Base-by-base conservation (phyloP, 495 filamentous ascomycete genomes). In the Bacidia gigantensis region DNA sequence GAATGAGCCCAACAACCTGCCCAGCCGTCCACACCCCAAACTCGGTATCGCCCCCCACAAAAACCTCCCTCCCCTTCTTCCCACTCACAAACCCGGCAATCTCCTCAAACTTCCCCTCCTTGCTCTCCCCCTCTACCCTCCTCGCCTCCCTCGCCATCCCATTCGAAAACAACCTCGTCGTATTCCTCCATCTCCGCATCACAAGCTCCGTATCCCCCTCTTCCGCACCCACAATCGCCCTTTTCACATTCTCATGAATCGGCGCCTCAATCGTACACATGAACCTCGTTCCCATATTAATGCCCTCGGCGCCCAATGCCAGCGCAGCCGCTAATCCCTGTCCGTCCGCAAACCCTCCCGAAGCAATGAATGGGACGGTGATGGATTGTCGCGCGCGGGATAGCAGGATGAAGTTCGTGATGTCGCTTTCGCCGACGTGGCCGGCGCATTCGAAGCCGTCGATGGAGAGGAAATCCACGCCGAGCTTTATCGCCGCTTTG, bases 391-490 rank as follows among this genome's bases (percentile, higher is more conserved):
- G 74, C 32, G 92, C 92, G 41, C 87, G 76, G 65, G 78, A 81
- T 41, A 97, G 74, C 7, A 98, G 78, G 56, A 98, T 94, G 68
- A 97, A 92, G 68, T 98, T 98, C 56, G 92, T 95, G 67, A 98
- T 95, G 62, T 98, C 92, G 42, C 77, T 77, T 73, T 98, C 92
- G 57, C 92, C 92, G 47, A 98, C 89, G 65, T 90, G 93, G 50
- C 92, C 92, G 21, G 88, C 92, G 67, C 92, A 98, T 67, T 98
- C 92, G 59, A 98, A 97, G 20, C 92, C 92, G 61, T 98, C 92
- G 59, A 98, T 97, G 26, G 81, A 87, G 29, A 98, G 70, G 68
- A 98, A 98, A 66, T 98, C 92, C 0, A 95, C 92, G 49, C 92
- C 92, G 32, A 97, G 81, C 69, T 94, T 95, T 54, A 95, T 78